A percentile compares a stretch with the other conserved stretches of the same genome.
phyloP scores from a whole-genome alignment of 768 basidiomycete species.

The Boletellus ananiceps region DNA sequence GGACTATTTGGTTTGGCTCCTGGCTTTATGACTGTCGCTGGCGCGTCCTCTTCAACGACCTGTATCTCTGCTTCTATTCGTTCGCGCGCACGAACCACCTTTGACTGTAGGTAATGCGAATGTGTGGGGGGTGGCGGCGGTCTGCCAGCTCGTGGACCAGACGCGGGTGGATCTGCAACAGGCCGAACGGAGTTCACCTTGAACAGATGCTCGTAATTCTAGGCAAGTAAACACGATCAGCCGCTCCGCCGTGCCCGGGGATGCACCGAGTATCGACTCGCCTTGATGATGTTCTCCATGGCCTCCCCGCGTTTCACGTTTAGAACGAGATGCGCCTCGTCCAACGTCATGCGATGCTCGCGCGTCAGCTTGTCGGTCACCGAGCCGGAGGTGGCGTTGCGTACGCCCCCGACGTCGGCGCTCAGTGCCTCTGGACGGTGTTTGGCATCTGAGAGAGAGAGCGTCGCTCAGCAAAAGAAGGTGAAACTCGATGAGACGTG shows the following conservation, averaged over 20 bases:
- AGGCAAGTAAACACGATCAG: slow-evolving; percentile 7
- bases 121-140: slow-evolving; percentile 43
- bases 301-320: slow-evolving; percentile 76
- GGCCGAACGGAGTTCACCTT: slow-evolving; percentile 79
- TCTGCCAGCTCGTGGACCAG: slow-evolving; percentile 37
- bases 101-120: slow-evolving; percentile 94
- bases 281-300: slow-evolving; percentile 70
- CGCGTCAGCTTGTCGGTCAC: slow-evolving; percentile 77
- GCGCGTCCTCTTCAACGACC: slow-evolving; percentile 23
- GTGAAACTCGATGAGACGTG: not conserved
- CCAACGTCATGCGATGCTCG: slow-evolving; percentile 87
- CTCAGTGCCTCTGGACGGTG: slow-evolving; percentile 68
- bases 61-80: slow-evolving; percentile 86
- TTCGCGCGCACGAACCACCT: slow-evolving; percentile 92
- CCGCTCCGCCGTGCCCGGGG: not conserved
- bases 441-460: slow-evolving; percentile 64
- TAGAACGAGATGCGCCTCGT: slow-evolving; percentile 91
- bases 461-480: not conserved
- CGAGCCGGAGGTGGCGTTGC: slow-evolving; percentile 70
- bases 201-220: slow-evolving; percentile 95
- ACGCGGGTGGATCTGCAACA: slow-evolving; percentile 42
- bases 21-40: slow-evolving; percentile 14
- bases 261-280: slow-evolving; percentile 29
- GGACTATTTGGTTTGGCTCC: slow-evolving; percentile 15
- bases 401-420: slow-evolving; percentile 67